Evolutionary conservation across 352 stramenopile genomes (phyloP), one percentile per base, ranked within the genome.

Genomic region (Saprolegnia diclina): DNA sequence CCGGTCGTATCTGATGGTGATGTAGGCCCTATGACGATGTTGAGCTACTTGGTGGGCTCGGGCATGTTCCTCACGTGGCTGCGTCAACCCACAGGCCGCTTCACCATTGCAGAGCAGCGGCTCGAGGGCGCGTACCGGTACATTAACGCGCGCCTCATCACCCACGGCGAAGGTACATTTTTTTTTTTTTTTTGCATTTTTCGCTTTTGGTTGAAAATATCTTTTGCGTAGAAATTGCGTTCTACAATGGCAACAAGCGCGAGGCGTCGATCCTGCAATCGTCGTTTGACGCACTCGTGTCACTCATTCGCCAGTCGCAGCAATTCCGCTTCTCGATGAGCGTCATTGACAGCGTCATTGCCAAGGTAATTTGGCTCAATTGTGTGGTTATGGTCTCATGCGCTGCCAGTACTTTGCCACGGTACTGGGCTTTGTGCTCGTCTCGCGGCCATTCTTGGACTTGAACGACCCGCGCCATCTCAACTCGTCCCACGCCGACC

Each of bases 221-320:
- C n/a, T n/a, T n/a, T 16, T 65, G 35, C 18, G 1, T 65, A 76
- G 86, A 93, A 64, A 94, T 97, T 56, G 89, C 89, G 11, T 97
- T 97, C 65, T 96, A 95, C 77, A 90, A 94, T 56, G 90, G 90
- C 57, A 95, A 95, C 61, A 77, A 90, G 9, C 81, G 88, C 13
- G 90, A 97, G 67, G 86, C 89, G 64, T 73, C 73, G 37, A 89
- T 94, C 50, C 55, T 92, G 26, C 81, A 93, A 64, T 71, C 87
- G 68, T 88, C 79, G 26, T 92, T 94, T 71, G 71, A 72, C 26
- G 66, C 73, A 21, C 67, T 95, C 18, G 82, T 89, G 42, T 75
- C 82, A 26, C 71, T 92, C 46, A 74, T 92, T 55, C 81, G 85
- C 40, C 77, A 80, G 59, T 89, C 82, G 65, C 82, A 91, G 73